Conservation (phyloP, 2,329 filamentous ascomycete genomes). For the Chalara sp. region DNA sequence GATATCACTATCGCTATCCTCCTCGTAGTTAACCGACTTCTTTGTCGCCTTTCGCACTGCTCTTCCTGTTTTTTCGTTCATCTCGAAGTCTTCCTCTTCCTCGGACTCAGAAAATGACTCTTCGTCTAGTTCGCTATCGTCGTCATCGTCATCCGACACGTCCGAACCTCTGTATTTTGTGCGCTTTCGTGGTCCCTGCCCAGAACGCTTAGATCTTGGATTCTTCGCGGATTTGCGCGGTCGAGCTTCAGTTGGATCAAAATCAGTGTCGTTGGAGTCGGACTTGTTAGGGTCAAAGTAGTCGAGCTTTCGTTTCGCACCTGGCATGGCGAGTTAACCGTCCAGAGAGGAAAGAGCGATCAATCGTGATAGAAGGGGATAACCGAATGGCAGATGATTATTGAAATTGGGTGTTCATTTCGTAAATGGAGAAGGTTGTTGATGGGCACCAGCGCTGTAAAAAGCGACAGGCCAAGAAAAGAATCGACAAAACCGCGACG, state of each 20-base stretch:
- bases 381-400: not conserved
- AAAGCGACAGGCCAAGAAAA: not conserved
- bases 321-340: slow-evolving; percentile 19
- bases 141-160: slow-evolving; percentile 51
- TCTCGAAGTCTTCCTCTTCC: slow-evolving; percentile 33
- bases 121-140: slow-evolving; percentile 40
- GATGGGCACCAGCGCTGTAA: not conserved
- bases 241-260: slow-evolving; percentile 45
- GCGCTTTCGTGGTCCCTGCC: slow-evolving; percentile 29
- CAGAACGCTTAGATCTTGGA: slow-evolving; percentile 25
- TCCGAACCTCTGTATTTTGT: slow-evolving; percentile 52
- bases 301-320: slow-evolving; percentile 45
- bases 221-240: slow-evolving; percentile 38
- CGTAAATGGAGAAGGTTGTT: not conserved
- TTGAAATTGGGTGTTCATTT: not conserved
- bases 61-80: slow-evolving; percentile 41
- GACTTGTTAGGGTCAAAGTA: slow-evolving; percentile 61
- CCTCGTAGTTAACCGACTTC: slow-evolving; percentile 40
- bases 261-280: slow-evolving; percentile 60
- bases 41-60: slow-evolving; percentile 41
- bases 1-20: slow-evolving; percentile 34
- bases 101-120: slow-evolving; percentile 43
- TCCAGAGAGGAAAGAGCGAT: not conserved
- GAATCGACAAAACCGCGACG: no score
- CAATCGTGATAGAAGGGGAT: not conserved